Base-by-base conservation (phyloP, 306 rosid species). In the Herpetospermum pedunculosum region DNA sequence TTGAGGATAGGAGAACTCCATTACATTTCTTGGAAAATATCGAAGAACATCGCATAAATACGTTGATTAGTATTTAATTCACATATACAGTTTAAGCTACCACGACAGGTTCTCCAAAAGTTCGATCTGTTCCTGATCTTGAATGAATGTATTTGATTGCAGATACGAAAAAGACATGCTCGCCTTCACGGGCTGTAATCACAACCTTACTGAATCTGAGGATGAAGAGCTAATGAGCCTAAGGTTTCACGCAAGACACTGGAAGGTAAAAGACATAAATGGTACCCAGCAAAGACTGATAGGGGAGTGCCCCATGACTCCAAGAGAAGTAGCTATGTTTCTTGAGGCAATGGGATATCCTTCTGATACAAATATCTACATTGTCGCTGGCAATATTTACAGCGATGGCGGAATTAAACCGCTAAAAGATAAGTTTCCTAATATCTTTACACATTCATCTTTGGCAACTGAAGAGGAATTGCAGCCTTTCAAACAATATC, bases 261-360 rank as follows among this genome's bases (percentile, higher is more conserved):
- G 99, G 99, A 95, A 92, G 81, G 99, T 89, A 75, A 95, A 95
- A 50, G 96, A 92, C 80, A 92, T 95, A 55, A 96, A 95, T 18
- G 85, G 92, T 43, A 75, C 71, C n/a, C 92, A 87, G 14, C 80
- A 83, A 68, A 63, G 99, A 54, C 47, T 83, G 37, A 87, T 84
- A 81, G 99, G 99, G n/a, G 99, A 97, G 53, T 95, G 99, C 70
- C 99, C 99, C 38, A 88, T 95, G 93, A 86, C 99, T 26, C 99
- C 99, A 0, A 84, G 96, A 79, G 99, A 95, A 69, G 96, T 97
- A 26, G 92, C 96, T n/a, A n/a, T 88, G 77, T 91, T 95, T 80
- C 95, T 95, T n/a, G 87, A 91, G 88, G 96, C 99, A 80, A 87
- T 95, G 92, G 99, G 99, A 3, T 95, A 91, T 81, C 96, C 97